Evolutionary conservation across 2,329 filamentous ascomycete species (phyloP), one percentile per base, ranked within the genome.

Genomic region (Aureobasidium subglaciale): DNA sequence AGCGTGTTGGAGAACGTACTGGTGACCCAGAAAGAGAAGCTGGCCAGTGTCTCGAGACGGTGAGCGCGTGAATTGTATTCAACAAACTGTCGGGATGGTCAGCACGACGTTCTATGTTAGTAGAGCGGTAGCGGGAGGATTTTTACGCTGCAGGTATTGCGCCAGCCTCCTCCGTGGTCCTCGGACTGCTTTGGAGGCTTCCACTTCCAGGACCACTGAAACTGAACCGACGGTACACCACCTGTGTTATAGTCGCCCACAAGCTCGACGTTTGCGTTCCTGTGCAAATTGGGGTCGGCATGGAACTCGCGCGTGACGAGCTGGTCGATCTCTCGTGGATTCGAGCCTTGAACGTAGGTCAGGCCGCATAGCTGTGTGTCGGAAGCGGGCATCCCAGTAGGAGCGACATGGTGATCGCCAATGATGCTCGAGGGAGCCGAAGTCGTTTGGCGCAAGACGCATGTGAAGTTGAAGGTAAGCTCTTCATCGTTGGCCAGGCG

Each of bases 201-300:
- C 90, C 92, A 99, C 76, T 87, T 93, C 93, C 93, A 99, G 7
- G 86, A 85, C 90, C 92, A 99, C 61, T 92, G 87, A 67, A 96
- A 96, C 30, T 90, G 85, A 27, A 95, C 86, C 1, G 89, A 92
- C 6, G 86, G 77, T 64, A 78, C 88, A n/a, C 92, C 91, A 29
- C 80, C 84, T 0, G 93, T 99, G 2, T 82, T 80, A 67, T 87
- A 96, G 69, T 96, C 90, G 3, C 93, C 93, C n/a, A 99, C 85
- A 41, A 97, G 79, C 65, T 95, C 87, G 35, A 99, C 93, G 67
- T 97, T 97, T 55, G 90, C 81, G 67, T 96, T 97, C 69, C 95
- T 97, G 75, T 99, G 93, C 56, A 99, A 77, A 67, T 99, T 99
- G 1, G 93, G 93, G 67, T 99, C 90, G 62, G 92, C 90, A 63